Evolutionary conservation across 306 rosid species (phyloP).

Genomic region (Inga oerstediana): DNA sequence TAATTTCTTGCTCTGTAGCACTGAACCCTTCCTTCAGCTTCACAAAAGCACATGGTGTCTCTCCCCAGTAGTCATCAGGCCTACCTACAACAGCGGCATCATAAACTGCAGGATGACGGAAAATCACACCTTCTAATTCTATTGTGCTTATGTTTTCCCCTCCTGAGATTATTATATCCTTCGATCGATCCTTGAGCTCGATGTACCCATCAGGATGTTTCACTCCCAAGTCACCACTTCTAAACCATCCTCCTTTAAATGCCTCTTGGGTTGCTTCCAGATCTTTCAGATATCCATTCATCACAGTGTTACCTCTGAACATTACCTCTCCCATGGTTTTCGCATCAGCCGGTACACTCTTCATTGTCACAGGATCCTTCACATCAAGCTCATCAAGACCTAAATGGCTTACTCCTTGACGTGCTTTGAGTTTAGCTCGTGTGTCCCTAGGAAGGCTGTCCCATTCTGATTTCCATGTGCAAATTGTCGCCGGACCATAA

Average conservation of each 20-base stretch:
- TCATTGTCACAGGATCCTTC: conserved; percentile 77
- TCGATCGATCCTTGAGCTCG: conserved; percentile 79
- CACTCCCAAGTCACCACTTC: conserved; percentile 85
- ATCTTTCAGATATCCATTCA: conserved; percentile 84
- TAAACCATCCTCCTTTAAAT: conserved; percentile 80
- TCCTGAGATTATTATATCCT: conserved; percentile 89
- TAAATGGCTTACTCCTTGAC: conserved; percentile 81
- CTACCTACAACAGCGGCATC: conserved; percentile 86
- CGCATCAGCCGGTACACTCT: conserved; percentile 72
- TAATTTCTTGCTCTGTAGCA: conserved; percentile 59
- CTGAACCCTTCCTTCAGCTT: conserved; percentile 65
- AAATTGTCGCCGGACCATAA: conserved; percentile 74
- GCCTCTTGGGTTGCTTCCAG: conserved; percentile 65
- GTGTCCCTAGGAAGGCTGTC: conserved; percentile 51
- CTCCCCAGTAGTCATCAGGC: conserved; percentile 89
- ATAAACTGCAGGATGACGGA: conserved; percentile 67
- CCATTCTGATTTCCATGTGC: conserved; percentile 88
- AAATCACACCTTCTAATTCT: conserved; percentile 79
- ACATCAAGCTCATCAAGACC: conserved; percentile 71
- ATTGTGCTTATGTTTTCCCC: conserved; percentile 93
- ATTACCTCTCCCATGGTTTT: conserved; percentile 87
- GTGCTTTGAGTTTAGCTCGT: conserved; percentile 67
- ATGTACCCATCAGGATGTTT: conserved; percentile 80
- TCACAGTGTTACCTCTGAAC: conserved; percentile 86
- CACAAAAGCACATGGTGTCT: conserved; percentile 89